A percentile compares a stretch with the other conserved stretches of the same genome.
Evolutionary conservation across 148 eudicot genomes (phyloP).

Genomic region (Suaeda aralocaspica): DNA sequence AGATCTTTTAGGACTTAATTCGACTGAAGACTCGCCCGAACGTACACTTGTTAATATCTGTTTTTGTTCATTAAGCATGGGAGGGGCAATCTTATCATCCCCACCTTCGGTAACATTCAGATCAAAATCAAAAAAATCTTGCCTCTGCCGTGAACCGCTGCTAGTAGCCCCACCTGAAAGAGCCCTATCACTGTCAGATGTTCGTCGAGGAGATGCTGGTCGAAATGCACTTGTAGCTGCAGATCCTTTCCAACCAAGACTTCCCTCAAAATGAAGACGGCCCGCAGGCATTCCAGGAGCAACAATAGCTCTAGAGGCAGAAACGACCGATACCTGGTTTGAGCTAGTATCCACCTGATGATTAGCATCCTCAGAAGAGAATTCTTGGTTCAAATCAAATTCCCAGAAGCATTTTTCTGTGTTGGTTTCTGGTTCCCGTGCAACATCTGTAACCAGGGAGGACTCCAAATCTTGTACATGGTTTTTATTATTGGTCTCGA

Average conservation of each 20-base stretch:
- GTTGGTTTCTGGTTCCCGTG: slow-evolving; percentile 34
- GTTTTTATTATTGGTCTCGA: slow-evolving; percentile 30
- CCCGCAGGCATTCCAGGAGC: slow-evolving; percentile 50
- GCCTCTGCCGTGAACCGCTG: slow-evolving; percentile 51
- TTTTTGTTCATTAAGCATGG: slow-evolving; percentile 27
- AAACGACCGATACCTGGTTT: slow-evolving; percentile 55
- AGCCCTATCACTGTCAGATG: slow-evolving; percentile 46
- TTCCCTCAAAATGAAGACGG: slow-evolving; percentile 79
- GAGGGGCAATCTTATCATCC: slow-evolving; percentile 35
- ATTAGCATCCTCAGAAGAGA: slow-evolving; percentile 51
- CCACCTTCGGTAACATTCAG: slow-evolving; percentile 64
- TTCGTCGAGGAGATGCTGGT: slow-evolving; percentile 59
- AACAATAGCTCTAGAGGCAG: slow-evolving; percentile 68
- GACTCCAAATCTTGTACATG: slow-evolving; percentile 41
- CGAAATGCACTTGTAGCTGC: slow-evolving; percentile 93
- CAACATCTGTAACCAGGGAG: slow-evolving; percentile 46
- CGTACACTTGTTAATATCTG: slow-evolving; percentile 29
- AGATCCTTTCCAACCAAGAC: slow-evolving; percentile 91
- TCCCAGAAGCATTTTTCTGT: slow-evolving; percentile 32
- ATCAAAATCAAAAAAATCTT: slow-evolving; percentile 58
- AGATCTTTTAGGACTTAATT: slow-evolving; percentile 41
- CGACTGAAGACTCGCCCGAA: slow-evolving; percentile 47
- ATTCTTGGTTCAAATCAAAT: slow-evolving; percentile 76
- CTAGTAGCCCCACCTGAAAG: slow-evolving; percentile 38
- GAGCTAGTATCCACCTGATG: slow-evolving; percentile 31